Conservation (phyloP, 2,329 filamentous ascomycete species). For the Daldinia sp. region DNA sequence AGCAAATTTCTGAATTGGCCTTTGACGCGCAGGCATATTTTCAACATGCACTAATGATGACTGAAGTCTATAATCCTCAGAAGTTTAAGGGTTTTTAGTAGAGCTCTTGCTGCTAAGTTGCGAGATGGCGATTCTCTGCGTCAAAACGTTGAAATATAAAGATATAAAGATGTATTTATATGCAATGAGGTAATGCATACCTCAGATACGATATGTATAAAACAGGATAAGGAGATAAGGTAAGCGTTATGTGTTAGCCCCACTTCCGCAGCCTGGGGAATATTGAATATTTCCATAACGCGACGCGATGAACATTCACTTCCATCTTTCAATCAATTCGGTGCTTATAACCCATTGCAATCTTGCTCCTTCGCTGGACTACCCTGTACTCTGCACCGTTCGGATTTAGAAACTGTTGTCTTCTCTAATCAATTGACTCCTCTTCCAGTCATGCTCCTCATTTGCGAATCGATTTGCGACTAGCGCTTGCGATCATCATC, state of each 20-base stretch:
- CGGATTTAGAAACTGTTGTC: neutral
- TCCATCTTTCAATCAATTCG: constrained; percentile 6
- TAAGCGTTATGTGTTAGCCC: constrained; percentile 11
- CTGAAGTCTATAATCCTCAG: constrained; percentile 7
- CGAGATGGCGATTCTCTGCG: neutral
- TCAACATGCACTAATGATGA: neutral
- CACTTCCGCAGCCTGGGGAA: constrained; percentile 13
- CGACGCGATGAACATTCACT: constrained; percentile 38
- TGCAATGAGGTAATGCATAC: neutral
- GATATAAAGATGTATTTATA: neutral
- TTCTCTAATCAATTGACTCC: constrained; percentile 17
- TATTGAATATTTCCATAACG: constrained; percentile 17
- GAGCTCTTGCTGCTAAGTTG: neutral
- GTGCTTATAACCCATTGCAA: constrained; percentile 6
- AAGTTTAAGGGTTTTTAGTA: neutral
- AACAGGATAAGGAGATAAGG: neutral
- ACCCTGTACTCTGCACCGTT: neutral
- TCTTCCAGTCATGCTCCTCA: constrained; percentile 37
- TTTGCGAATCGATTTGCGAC: constrained; percentile 38
- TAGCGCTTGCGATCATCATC: constrained; percentile 41
- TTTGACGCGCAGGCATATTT: constrained; percentile 54
- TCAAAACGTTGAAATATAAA: neutral
- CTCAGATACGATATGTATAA: neutral
- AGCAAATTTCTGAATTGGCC: constrained; percentile 68
- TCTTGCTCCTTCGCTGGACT: neutral